Conservation (phyloP, 345 rosid genomes). For the Clausena lansium region DNA sequence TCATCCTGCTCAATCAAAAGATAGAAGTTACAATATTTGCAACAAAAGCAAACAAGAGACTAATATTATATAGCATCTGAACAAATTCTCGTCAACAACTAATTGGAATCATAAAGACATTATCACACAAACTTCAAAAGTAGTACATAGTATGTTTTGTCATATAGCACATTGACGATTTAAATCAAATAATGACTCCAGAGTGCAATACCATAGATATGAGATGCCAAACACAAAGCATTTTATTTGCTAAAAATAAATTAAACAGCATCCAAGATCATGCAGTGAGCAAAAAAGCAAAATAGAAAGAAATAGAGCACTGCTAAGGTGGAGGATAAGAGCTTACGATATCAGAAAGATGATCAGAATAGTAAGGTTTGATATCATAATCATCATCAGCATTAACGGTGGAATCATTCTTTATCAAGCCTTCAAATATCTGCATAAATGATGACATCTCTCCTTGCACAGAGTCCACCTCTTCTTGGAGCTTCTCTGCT, state of each 20-base stretch:
- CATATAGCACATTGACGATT: background rate
- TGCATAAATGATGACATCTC: constrained; percentile 57
- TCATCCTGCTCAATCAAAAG: constrained; percentile 45
- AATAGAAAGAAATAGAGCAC: background rate
- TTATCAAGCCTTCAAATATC: constrained; percentile 61
- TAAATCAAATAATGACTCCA: background rate
- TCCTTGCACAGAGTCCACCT: constrained; percentile 60
- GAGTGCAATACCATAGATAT: background rate
- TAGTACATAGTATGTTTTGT: background rate
- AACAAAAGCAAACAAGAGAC: background rate
- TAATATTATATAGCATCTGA: background rate
- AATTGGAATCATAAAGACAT: background rate
- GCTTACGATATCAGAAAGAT: constrained; percentile 63
- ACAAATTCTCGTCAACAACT: background rate
- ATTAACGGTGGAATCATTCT: constrained; percentile 30
- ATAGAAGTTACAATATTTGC: background rate
- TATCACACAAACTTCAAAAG: background rate
- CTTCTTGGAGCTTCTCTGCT: constrained; percentile 73
- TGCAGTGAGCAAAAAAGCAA: background rate
- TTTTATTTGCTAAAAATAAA: background rate
- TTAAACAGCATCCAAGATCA: background rate
- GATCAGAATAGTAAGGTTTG: constrained; percentile 47
- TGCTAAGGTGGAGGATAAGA: background rate
- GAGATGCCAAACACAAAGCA: background rate
- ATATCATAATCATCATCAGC: constrained; percentile 64